phyloP scores from a whole-genome alignment of 2,329 filamentous ascomycete species.

The Aspergillus sp. region DNA sequence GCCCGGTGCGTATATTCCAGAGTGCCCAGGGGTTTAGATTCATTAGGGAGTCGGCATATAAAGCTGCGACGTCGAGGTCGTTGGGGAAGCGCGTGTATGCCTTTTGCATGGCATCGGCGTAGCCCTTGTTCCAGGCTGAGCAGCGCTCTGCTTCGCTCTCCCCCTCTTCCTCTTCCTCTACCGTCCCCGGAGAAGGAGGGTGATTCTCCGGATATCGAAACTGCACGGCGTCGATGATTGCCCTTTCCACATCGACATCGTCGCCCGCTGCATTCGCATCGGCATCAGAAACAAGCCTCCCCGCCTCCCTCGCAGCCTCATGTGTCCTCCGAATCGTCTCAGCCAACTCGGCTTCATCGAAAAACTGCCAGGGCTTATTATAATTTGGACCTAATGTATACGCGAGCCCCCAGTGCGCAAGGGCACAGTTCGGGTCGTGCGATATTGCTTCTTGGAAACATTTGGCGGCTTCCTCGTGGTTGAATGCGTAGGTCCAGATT shows the following conservation, averaged over 20 bases:
- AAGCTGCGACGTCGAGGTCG: conserved; percentile 66
- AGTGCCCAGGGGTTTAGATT: conserved; percentile 68
- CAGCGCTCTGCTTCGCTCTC: conserved; percentile 51
- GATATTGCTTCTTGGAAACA: conserved; percentile 44
- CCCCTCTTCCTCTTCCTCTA: neutral
- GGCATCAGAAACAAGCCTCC: conserved; percentile 32
- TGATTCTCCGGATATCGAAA: conserved; percentile 60
- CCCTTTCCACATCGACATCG: conserved; percentile 55
- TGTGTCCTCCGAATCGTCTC: conserved; percentile 54
- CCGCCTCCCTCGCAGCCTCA: conserved; percentile 51
- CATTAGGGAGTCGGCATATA: conserved; percentile 70
- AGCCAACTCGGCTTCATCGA: conserved; percentile 65
- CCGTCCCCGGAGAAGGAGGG: neutral
- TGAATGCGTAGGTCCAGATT: conserved; percentile 44
- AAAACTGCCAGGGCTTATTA: conserved; percentile 77
- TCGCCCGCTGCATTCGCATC: conserved; percentile 40
- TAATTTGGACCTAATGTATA: conserved; percentile 77
- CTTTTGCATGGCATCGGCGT: conserved; percentile 64
- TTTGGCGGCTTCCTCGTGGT: conserved; percentile 43
- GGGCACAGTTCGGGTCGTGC: conserved; percentile 40
- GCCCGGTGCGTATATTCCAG: conserved; percentile 64
- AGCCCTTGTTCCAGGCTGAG: conserved; percentile 60
- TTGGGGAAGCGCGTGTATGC: conserved; percentile 59
- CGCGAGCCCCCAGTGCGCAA: conserved; percentile 52
- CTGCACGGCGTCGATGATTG: conserved; percentile 66